phyloP scores from a whole-genome alignment of 169 alveolate species.

The Plasmodium berghei region DNA sequence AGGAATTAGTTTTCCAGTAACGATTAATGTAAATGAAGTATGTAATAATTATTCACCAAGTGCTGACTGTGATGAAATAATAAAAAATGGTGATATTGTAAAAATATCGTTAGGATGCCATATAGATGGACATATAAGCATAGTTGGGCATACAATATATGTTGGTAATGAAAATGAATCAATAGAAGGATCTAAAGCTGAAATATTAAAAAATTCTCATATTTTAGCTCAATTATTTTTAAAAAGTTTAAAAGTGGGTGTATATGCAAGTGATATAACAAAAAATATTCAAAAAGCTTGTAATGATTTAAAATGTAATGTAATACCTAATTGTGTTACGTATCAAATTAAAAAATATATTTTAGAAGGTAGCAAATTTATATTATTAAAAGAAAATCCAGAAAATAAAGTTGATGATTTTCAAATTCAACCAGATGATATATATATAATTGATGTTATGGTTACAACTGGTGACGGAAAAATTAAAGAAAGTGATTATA shows the following conservation, averaged over 20 bases:
- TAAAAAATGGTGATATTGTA: slow-evolving; percentile 93
- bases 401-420: slow-evolving; percentile 95
- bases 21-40: slow-evolving; percentile 95
- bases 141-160: slow-evolving; percentile 90
- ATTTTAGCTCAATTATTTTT: slow-evolving; percentile 94
- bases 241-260: slow-evolving; percentile 91
- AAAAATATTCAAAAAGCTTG: slow-evolving; percentile 91
- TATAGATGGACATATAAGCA: slow-evolving; percentile 95
- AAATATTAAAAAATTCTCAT: slow-evolving; percentile 92
- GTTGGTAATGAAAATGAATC: slow-evolving; percentile 72
- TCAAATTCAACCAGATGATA: slow-evolving; percentile 95
- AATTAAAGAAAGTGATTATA: slow-evolving; percentile 92
- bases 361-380: slow-evolving; percentile 93
- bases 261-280: slow-evolving; percentile 93
- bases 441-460: slow-evolving; percentile 93
- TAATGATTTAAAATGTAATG: slow-evolving; percentile 91
- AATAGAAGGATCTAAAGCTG: slow-evolving; percentile 79
- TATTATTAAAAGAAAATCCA: slow-evolving; percentile 88
- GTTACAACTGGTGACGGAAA: slow-evolving; percentile 96
- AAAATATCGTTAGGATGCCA: slow-evolving; percentile 93
- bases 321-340: slow-evolving; percentile 93
- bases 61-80: slow-evolving; percentile 80
- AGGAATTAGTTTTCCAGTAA: slow-evolving; percentile 98
- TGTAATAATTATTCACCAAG: slow-evolving; percentile 95
- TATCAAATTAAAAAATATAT: slow-evolving; percentile 95